These are phyloP conservation scores for Mycena alexandri DNA, from an alignment of 768 basidiomycete genomes.

Conservation along the genomic window DNA sequence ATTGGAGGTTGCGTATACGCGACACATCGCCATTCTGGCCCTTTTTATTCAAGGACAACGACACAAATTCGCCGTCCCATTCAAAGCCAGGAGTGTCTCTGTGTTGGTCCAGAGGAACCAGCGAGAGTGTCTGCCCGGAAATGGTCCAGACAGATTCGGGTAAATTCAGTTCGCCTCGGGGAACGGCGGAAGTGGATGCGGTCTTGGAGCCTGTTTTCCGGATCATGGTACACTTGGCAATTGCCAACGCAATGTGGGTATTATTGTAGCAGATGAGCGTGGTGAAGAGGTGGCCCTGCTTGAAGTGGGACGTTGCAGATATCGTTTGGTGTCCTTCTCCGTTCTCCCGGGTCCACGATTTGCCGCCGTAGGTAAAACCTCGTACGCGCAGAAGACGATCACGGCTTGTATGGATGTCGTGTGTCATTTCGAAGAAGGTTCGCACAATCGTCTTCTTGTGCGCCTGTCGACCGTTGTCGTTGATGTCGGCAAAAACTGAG, in stretches of 20 bases:
- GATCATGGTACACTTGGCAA: background rate
- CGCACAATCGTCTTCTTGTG: conserved; percentile 40
- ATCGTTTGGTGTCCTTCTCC: background rate
- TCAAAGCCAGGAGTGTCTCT: background rate
- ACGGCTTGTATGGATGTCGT: conserved; percentile 36
- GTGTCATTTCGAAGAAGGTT: conserved; percentile 24
- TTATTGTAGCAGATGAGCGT: background rate
- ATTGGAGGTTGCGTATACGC: conserved; percentile 4
- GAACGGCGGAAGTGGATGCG: background rate
- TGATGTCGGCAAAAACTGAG: conserved; percentile 1
- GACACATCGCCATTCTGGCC: background rate
- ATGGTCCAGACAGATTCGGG: background rate
- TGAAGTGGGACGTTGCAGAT: background rate
- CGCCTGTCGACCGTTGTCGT: background rate
- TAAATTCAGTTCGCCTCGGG: background rate
- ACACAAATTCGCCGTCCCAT: conserved; percentile 14
- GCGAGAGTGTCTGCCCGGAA: conserved; percentile 5
- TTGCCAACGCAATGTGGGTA: background rate
- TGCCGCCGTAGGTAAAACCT: conserved; percentile 35
- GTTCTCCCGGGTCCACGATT: conserved; percentile 33
- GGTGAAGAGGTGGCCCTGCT: background rate
- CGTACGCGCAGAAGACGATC: conserved; percentile 41
- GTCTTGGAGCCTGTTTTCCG: background rate
- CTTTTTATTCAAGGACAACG: conserved; percentile 1
- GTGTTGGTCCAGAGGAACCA: background rate